phyloP scores from a whole-genome alignment of 305 asterid genomes.

The Stenogyne calaminthoides region DNA sequence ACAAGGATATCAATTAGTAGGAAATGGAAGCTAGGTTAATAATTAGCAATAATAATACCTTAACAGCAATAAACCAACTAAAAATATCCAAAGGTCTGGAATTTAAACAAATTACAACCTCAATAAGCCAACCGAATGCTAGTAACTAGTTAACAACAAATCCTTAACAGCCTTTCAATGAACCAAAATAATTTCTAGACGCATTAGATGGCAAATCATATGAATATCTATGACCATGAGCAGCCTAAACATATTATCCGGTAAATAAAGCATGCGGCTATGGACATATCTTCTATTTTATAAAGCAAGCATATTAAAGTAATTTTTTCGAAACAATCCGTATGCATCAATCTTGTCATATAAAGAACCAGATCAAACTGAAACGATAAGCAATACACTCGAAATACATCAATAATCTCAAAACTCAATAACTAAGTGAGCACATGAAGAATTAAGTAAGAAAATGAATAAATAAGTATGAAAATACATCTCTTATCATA shows the following conservation, averaged over 20 bases:
- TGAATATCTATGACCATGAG: not conserved
- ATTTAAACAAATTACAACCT: not conserved
- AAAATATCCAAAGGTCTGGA: not conserved
- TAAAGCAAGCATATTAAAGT: not conserved
- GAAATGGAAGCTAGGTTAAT: not conserved
- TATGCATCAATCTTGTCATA: not conserved
- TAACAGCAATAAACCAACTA: not conserved
- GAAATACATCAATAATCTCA: not conserved
- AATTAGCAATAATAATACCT: not conserved
- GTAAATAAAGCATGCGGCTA: not conserved
- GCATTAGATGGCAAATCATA: not conserved
- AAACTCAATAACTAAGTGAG: not conserved
- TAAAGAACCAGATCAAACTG: not conserved
- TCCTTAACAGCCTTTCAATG: not conserved
- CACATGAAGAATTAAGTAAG: not conserved
- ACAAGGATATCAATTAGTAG: not conserved
- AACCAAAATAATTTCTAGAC: not conserved
- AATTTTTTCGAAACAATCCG: not conserved
- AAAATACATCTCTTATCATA: too few species aligned
- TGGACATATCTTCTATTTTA: not conserved
- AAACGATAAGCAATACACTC: not conserved
- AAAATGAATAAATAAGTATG: too few species aligned
- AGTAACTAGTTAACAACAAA: not conserved
- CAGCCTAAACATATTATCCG: not conserved
- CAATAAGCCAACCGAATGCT: not conserved